phyloP scores from a whole-genome alignment of 2,329 filamentous ascomycete species.

The Anisogramma anomala region DNA sequence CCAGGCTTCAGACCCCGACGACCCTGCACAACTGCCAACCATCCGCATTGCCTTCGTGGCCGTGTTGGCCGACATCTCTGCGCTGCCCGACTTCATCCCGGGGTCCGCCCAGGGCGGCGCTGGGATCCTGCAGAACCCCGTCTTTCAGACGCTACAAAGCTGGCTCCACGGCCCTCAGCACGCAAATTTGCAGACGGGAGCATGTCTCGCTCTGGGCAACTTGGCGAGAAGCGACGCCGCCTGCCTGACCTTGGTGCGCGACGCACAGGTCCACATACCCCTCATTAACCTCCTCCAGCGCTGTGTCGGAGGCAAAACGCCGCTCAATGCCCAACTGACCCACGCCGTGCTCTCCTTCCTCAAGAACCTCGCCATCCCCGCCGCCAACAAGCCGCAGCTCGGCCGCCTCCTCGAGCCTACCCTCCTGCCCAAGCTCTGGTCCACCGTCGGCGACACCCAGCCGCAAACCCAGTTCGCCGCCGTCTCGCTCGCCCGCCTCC shows the following conservation, averaged over 20 bases:
- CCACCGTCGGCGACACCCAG: slow-evolving; percentile 31
- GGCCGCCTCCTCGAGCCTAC: slow-evolving; percentile 34
- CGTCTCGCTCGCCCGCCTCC: slow-evolving; percentile 44
- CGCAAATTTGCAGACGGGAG: slow-evolving; percentile 40
- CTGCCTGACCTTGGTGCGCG: slow-evolving; percentile 38
- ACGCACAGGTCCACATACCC: slow-evolving; percentile 31
- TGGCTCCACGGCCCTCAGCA: slow-evolving; percentile 30
- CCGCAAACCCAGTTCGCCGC: slow-evolving; percentile 50
- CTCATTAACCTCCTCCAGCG: slow-evolving; percentile 34
- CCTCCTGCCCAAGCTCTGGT: slow-evolving; percentile 43
- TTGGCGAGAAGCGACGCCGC: slow-evolving; percentile 46
- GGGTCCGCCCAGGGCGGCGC: slow-evolving; percentile 1
- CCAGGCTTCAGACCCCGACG: slow-evolving; percentile 32
- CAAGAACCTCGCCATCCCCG: slow-evolving; percentile 52
- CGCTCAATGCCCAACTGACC: slow-evolving; percentile 33
- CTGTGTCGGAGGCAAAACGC: slow-evolving; percentile 20
- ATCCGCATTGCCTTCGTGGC: slow-evolving; percentile 40
- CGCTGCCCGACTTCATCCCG: slow-evolving; percentile 27
- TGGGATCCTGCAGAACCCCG: slow-evolving; percentile 18
- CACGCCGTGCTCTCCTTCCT: slow-evolving; percentile 49
- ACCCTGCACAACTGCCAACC: slow-evolving; percentile 34
- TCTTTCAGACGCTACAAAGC: slow-evolving; percentile 26
- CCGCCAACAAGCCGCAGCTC: slow-evolving; percentile 40
- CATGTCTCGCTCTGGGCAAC: slow-evolving; percentile 51
- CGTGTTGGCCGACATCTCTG: slow-evolving; percentile 37